These are phyloP conservation scores for Acaromyces ingoldii DNA, from an alignment of 1,284 basidiomycete genomes.

Conservation along the genomic window DNA sequence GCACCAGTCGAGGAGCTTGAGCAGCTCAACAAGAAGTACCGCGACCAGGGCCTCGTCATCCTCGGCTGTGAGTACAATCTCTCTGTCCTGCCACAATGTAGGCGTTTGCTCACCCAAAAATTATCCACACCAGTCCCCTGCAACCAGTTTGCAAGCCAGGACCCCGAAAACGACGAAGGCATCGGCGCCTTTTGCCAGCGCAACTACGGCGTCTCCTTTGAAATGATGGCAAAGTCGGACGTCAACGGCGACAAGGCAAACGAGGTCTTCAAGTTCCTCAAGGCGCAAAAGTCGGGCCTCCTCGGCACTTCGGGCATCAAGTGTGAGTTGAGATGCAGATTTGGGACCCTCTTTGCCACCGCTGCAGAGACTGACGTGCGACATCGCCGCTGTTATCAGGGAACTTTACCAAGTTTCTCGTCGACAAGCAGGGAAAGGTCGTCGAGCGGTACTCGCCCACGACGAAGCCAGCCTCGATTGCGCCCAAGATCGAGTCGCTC, in stretches of 20 bases:
- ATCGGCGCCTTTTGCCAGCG: constrained; percentile 43
- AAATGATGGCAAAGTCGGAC: constrained; percentile 57
- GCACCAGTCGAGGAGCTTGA: constrained; percentile 68
- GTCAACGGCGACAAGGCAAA: constrained; percentile 77
- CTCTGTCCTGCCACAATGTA: not conserved
- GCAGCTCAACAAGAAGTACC: constrained; percentile 75
- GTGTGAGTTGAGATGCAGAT: constrained; percentile 53
- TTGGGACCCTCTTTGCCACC: not conserved
- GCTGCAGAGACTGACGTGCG: not conserved
- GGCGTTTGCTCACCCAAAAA: not conserved
- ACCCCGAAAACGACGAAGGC: constrained; percentile 42
- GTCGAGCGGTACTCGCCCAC: constrained; percentile 73
- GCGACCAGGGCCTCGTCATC: constrained; percentile 68
- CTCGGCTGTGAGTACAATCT: constrained; percentile 59
- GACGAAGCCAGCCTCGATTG: constrained; percentile 67
- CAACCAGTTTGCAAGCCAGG: constrained; percentile 66
- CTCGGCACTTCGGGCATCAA: constrained; percentile 72
- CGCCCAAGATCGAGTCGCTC: constrained; percentile 62
- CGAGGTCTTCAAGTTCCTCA: constrained; percentile 79
- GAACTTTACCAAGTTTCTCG: constrained; percentile 54
- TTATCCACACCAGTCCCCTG: too few relatives aligned
- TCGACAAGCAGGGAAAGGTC: constrained; percentile 61
- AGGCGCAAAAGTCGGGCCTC: constrained; percentile 68
- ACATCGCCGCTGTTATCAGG: too few relatives aligned
- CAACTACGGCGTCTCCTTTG: constrained; percentile 48